Conservation (phyloP, 306 rosid genomes). For the Lupinus albus region DNA sequence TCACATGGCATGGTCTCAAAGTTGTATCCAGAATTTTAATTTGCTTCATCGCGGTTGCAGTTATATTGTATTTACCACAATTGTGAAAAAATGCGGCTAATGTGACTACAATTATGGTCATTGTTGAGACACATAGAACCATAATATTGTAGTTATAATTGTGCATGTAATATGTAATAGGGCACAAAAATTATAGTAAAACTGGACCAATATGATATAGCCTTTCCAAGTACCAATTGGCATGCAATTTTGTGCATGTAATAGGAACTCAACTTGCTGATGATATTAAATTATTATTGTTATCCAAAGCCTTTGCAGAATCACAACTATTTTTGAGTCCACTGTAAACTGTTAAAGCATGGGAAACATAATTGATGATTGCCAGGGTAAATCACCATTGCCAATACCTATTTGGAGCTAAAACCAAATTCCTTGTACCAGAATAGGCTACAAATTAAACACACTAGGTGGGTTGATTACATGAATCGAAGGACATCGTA, state of each 20-base stretch:
- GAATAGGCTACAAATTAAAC: neutral
- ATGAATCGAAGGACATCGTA: no score
- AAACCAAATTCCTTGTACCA: conserved; percentile 23
- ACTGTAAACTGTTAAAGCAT: conserved; percentile 11
- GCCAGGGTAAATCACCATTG: conserved; percentile 13
- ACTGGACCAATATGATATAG: no score
- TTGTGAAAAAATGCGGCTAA: no score
- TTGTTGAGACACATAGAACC: no score
- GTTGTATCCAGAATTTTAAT: no score
- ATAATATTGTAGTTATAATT: no score
- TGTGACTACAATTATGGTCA: no score
- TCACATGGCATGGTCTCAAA: conserved; percentile 81
- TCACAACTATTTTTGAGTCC: conserved; percentile 3
- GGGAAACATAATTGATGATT: conserved; percentile 7
- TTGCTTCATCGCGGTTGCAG: no score
- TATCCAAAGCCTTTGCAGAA: neutral
- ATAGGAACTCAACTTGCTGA: neutral
- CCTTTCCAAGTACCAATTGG: neutral
- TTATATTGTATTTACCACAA: no score
- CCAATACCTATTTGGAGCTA: neutral
- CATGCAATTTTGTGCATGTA: conserved; percentile 16
- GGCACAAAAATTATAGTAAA: no score
- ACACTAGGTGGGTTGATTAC: no score
- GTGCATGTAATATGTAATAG: no score
- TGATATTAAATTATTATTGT: neutral